A percentile compares a stretch with the other conserved stretches of the same genome.
These are phyloP conservation scores for Podospora didyma DNA, from an alignment of 495 filamentous ascomycete genomes.

Conservation along the genomic window DNA sequence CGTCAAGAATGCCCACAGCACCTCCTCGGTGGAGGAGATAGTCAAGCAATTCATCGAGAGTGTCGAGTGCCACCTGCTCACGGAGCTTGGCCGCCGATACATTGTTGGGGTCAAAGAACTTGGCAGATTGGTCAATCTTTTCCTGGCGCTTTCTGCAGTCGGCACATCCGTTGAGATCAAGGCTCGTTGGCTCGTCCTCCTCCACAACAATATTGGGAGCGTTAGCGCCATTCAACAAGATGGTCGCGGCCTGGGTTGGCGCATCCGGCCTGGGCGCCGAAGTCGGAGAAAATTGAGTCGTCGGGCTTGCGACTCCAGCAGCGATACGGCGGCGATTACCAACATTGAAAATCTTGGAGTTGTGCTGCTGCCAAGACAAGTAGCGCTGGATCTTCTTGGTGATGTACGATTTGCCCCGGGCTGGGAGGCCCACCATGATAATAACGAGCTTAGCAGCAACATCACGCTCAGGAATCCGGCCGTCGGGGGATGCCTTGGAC, in stretches of 20 bases:
- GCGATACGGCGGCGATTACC: constrained; percentile 83
- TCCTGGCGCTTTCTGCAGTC: constrained; percentile 27
- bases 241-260: constrained; percentile 42
- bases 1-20: constrained; percentile 96
- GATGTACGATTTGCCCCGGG: constrained; percentile 94
- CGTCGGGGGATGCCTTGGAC: constrained; percentile 91
- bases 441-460: constrained; percentile 94
- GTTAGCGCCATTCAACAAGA: constrained; percentile 41
- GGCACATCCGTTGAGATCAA: constrained; percentile 27
- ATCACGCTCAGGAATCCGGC: constrained; percentile 85
- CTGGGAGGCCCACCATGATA: constrained; percentile 95
- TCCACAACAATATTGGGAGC: constrained; percentile 30
- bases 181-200: constrained; percentile 27
- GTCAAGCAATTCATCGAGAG: constrained; percentile 84
- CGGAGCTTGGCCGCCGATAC: constrained; percentile 73
- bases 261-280: constrained; percentile 28
- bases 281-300: constrained; percentile 20
- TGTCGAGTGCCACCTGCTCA: constrained; percentile 88
- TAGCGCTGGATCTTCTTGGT: constrained; percentile 97
- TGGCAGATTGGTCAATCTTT: constrained; percentile 79
- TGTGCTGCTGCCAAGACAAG: constrained; percentile 94
- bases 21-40: constrained; percentile 79
- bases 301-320: constrained; percentile 47
- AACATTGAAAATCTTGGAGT: constrained; percentile 94
- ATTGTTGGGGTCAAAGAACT: constrained; percentile 93